Percentiles rank a stretch among this genome's conserved stretches.
Evolutionary conservation across 352 stramenopile species (phyloP).

Genomic region (Pythium monospermum): DNA sequence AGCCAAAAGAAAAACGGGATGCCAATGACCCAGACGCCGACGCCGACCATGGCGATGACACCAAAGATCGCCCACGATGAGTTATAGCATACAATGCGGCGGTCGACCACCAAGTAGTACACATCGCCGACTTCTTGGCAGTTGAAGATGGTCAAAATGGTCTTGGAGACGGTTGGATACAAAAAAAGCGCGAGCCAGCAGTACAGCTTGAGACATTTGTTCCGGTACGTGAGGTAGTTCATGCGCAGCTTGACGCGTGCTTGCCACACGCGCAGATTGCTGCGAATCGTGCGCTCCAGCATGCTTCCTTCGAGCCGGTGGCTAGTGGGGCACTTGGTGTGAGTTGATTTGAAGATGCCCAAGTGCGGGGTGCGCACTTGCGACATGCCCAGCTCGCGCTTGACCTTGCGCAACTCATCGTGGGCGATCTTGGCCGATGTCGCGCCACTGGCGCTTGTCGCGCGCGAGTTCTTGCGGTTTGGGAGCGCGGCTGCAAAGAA

Average conservation of each 20-base stretch:
- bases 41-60: slow-evolving; percentile 40
- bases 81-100: slow-evolving; percentile 68
- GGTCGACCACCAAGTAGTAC: slow-evolving; percentile 60
- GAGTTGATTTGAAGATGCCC: slow-evolving; percentile 51
- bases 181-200: slow-evolving; percentile 71
- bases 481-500: too few species aligned
- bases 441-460: neutral
- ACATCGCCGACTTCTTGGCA: slow-evolving; percentile 63
- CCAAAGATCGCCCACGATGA: slow-evolving; percentile 60
- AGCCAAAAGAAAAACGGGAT: slow-evolving; percentile 79
- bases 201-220: slow-evolving; percentile 77
- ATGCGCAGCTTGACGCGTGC: slow-evolving; percentile 72
- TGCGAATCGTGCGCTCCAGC: slow-evolving; percentile 59
- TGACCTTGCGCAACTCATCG: slow-evolving; percentile 36
- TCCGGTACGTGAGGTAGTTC: slow-evolving; percentile 80
- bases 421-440: slow-evolving; percentile 8
- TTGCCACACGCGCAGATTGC: slow-evolving; percentile 74
- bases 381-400: slow-evolving; percentile 70
- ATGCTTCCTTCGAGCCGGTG: slow-evolving; percentile 40
- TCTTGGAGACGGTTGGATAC: slow-evolving; percentile 76
- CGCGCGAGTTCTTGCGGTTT: too few species aligned
- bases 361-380: slow-evolving; percentile 65
- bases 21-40: slow-evolving; percentile 67
- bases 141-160: slow-evolving; percentile 76
- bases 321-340: slow-evolving; percentile 45